Conservation (phyloP, 2,329 filamentous ascomycete species). For the Colletotrichum sojae region DNA sequence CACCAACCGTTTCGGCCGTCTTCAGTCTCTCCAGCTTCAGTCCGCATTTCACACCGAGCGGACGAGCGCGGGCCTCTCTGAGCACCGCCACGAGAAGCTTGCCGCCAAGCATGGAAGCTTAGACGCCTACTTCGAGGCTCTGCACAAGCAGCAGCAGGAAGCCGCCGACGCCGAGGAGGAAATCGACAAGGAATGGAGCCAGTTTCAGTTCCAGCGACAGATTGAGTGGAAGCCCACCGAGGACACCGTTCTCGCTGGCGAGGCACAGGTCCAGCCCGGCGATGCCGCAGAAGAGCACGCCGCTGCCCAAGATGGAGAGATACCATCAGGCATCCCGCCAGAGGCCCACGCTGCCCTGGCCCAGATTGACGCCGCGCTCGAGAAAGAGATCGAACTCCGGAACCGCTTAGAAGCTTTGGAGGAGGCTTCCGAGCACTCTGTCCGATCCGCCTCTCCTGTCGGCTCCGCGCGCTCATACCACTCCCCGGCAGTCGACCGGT, state of each 20-base stretch:
- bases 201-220: slow-evolving; percentile 89
- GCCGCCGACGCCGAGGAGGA: slow-evolving; percentile 58
- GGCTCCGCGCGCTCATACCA: slow-evolving; percentile 53
- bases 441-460: slow-evolving; percentile 52
- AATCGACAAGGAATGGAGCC: slow-evolving; percentile 87
- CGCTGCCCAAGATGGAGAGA: slow-evolving; percentile 53
- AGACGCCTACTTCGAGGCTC: slow-evolving; percentile 92
- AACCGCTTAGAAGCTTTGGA: slow-evolving; percentile 61
- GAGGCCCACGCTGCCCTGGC: slow-evolving; percentile 76
- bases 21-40: slow-evolving; percentile 76
- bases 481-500: slow-evolving; percentile 59
- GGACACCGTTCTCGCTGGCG: slow-evolving; percentile 71
- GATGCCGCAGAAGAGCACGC: slow-evolving; percentile 51
- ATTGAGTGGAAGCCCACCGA: slow-evolving; percentile 87
- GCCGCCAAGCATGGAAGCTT: slow-evolving; percentile 72
- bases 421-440: slow-evolving; percentile 57
- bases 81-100: slow-evolving; percentile 69
- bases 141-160: slow-evolving; percentile 83
- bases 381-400: slow-evolving; percentile 78
- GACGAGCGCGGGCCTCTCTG: slow-evolving; percentile 66
- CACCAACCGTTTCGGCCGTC: slow-evolving; percentile 67
- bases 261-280: slow-evolving; percentile 64
- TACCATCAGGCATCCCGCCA: slow-evolving; percentile 52
- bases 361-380: slow-evolving; percentile 87
- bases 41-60: slow-evolving; percentile 78